A percentile compares a stretch with the other conserved stretches of the same genome.
Conservation (phyloP, 805 yeast genomes). For the Metschnikowia noctiluminum region DNA sequence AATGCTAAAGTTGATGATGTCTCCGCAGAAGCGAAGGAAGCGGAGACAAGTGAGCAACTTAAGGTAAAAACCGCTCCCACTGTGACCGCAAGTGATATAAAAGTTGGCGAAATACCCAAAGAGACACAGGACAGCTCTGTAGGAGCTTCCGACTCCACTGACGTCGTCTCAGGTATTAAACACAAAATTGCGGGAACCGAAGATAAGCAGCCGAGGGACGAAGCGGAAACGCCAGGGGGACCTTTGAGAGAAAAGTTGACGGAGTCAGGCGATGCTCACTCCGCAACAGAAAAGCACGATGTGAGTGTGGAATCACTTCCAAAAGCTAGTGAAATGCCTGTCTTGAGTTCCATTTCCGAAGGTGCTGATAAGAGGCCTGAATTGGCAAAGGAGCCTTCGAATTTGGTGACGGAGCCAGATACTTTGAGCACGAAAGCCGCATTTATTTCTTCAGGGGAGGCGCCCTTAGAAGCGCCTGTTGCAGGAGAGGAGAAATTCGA, state of each 20-base stretch:
- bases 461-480: not conserved
- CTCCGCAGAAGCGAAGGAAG: slow-evolving; percentile 15
- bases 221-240: too few species aligned
- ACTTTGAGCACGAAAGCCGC: not conserved
- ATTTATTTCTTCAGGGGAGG: too few species aligned
- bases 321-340: not conserved
- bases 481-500: slow-evolving; percentile 26
- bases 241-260: too few species aligned
- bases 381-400: not conserved
- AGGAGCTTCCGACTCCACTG: too few species aligned
- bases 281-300: not conserved
- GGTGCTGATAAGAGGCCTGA: not conserved
- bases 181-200: not conserved
- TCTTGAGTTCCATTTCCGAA: not conserved
- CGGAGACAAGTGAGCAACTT: not conserved
- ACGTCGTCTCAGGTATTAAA: too few species aligned
- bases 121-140: not conserved
- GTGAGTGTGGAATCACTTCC: not conserved
- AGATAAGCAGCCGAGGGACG: not conserved
- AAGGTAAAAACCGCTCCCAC: not conserved
- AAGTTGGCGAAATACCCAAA: not conserved
- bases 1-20: slow-evolving; percentile 13
- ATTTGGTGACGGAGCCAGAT: not conserved
- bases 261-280: too few species aligned
- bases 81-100: not conserved